A percentile compares a stretch with the other conserved stretches of the same genome.
phyloP scores from a whole-genome alignment of 768 basidiomycete species.

The Tremella mesenterica region DNA sequence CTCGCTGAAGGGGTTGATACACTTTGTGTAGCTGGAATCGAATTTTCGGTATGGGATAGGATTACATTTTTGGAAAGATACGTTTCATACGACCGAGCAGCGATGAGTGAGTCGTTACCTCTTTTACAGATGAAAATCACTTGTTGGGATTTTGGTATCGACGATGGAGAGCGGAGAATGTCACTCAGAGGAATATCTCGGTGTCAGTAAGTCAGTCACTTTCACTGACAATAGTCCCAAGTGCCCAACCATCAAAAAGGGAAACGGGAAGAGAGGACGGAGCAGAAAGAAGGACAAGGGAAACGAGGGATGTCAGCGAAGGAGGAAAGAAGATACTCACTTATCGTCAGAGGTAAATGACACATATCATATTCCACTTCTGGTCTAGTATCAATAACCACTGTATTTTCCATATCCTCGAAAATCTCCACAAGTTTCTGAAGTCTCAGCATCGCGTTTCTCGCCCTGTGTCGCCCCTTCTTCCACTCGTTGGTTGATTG shows the following conservation, averaged over 20 bases:
- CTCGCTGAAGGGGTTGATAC: too few species aligned
- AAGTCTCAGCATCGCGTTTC: too few species aligned
- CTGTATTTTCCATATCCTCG: conserved; percentile 12
- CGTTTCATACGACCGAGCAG: conserved; percentile 55
- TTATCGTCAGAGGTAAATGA: conserved; percentile 61
- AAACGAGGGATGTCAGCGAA: too few species aligned
- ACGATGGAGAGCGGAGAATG: conserved; percentile 55
- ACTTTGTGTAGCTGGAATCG: too few species aligned
- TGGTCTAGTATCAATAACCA: conserved; percentile 71
- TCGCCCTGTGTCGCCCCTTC: too few species aligned
- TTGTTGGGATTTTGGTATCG: conserved; percentile 24
- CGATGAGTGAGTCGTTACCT: conserved; percentile 89
- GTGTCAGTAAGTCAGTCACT: neutral
- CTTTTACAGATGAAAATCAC: conserved; percentile 69
- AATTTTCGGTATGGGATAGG: too few species aligned
- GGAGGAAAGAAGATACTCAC: conserved; percentile 48
- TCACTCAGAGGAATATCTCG: conserved; percentile 66
- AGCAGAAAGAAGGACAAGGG: too few species aligned
- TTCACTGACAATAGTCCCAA: too few species aligned
- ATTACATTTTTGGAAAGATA: conserved; percentile 38
- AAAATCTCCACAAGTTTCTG: conserved; percentile 51
- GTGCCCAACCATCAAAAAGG: too few species aligned
- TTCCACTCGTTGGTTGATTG: too few species aligned
- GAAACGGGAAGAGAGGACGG: too few species aligned
- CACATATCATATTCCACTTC: conserved; percentile 78